phyloP scores from a whole-genome alignment of 2,329 filamentous ascomycete genomes.

The Venturia nashicola region DNA sequence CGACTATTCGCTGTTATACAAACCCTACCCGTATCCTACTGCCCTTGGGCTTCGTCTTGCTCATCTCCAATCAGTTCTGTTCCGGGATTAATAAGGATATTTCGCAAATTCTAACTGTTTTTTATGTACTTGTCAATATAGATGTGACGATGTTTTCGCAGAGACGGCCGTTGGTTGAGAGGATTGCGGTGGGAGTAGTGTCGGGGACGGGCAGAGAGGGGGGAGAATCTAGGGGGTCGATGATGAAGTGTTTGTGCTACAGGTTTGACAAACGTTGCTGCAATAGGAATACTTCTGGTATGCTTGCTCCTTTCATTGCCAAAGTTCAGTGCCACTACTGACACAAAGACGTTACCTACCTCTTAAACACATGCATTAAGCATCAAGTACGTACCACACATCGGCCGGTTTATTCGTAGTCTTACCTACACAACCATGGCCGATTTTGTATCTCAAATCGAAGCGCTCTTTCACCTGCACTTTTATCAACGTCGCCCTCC shows the following conservation, averaged over 20 bases:
- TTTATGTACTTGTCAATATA: not conserved
- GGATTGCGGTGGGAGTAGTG: not conserved
- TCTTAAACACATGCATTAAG: not conserved
- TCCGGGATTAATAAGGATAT: not conserved
- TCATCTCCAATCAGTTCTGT: not conserved
- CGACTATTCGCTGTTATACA: no score
- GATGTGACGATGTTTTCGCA: not conserved
- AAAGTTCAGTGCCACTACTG: not conserved
- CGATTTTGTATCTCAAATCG: not conserved
- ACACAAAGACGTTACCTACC: not conserved
- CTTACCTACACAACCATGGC: not conserved
- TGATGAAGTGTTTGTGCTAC: no score
- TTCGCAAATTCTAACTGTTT: not conserved
- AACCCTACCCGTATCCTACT: not conserved
- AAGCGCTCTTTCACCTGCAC: not conserved
- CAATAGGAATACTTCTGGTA: no score
- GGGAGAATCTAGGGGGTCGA: no score
- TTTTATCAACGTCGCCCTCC: not conserved
- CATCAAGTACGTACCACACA: not conserved
- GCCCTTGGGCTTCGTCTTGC: not conserved
- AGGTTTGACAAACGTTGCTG: no score
- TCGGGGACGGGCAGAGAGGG: no score
- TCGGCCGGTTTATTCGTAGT: not conserved
- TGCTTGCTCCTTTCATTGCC: no score
- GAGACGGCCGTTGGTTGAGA: not conserved